These are phyloP conservation scores for Parasitella parasitica DNA, from an alignment of 371 early-diverging fungal species.

Conservation along the genomic window DNA sequence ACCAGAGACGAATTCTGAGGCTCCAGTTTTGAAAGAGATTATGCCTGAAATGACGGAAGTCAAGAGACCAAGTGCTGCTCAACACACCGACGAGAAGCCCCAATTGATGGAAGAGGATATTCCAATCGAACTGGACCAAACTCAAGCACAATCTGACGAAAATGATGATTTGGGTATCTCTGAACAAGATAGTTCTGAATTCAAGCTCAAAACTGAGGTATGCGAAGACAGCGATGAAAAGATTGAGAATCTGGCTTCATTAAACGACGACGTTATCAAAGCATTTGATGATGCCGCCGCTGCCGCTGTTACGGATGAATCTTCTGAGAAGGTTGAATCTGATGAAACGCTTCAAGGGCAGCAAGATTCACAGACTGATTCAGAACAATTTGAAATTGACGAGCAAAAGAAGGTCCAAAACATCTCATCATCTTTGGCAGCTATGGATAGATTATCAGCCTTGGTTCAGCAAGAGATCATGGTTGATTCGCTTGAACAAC, in stretches of 20 bases:
- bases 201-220: not conserved
- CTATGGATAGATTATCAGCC: constrained; percentile 34
- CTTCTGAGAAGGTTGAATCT: constrained; percentile 5
- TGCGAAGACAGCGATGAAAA: not conserved
- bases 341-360: constrained; percentile 2
- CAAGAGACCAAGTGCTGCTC: not conserved
- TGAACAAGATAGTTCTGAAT: not conserved
- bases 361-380: not conserved
- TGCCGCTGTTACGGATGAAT: constrained; percentile 1
- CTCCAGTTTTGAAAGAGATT: not conserved
- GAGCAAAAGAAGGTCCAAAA: not conserved
- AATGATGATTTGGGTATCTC: not conserved
- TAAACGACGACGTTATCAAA: constrained; percentile 31
- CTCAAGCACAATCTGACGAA: not conserved
- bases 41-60: constrained; percentile 9
- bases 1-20: not conserved
- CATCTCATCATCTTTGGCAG: constrained; percentile 26
- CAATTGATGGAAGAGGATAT: not conserved
- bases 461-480: constrained; percentile 31
- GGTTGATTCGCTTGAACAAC: constrained; percentile 19
- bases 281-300: constrained; percentile 27
- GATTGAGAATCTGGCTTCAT: constrained; percentile 5
- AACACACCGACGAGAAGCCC: not conserved
- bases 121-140: not conserved
- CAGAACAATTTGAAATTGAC: not conserved